phyloP scores from a whole-genome alignment of 108 stramenopile species.

The Skeletonema menzelii region DNA sequence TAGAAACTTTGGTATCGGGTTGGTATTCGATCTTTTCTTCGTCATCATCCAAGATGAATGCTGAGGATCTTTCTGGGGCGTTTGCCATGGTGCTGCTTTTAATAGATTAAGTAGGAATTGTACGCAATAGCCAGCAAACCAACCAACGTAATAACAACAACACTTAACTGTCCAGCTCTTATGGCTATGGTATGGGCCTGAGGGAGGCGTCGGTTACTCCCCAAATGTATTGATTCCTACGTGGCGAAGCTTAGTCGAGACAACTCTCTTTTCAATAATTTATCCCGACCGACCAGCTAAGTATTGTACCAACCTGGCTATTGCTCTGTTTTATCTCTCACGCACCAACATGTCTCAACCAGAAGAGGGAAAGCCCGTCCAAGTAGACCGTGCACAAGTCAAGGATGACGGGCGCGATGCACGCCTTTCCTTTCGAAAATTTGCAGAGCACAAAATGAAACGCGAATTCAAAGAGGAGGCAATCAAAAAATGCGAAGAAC shows the following conservation, averaged over 20 bases:
- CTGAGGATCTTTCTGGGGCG: slow-evolving; percentile 81
- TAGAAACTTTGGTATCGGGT: slow-evolving; percentile 89
- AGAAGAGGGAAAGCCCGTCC: slow-evolving; percentile 8
- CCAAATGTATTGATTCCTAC: too few relatives aligned
- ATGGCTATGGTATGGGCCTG: too few relatives aligned
- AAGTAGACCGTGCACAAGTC: slow-evolving; percentile 21
- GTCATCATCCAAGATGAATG: slow-evolving; percentile 84
- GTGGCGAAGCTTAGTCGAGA: too few relatives aligned
- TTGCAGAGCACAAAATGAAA: slow-evolving; percentile 85
- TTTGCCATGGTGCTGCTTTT: slow-evolving; percentile 29
- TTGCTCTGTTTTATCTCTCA: neutral
- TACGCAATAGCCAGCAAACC: too few relatives aligned
- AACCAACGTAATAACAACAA: too few relatives aligned
- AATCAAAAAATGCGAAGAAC: slow-evolving; percentile 70
- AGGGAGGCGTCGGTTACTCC: too few relatives aligned
- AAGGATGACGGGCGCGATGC: slow-evolving; percentile 56
- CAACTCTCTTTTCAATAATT: too few relatives aligned
- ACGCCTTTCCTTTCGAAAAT: slow-evolving; percentile 63
- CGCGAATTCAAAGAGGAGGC: slow-evolving; percentile 82
- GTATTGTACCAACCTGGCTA: too few relatives aligned
- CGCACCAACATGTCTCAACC: slow-evolving; percentile 10
- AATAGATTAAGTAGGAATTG: too few relatives aligned
- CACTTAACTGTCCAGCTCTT: too few relatives aligned
- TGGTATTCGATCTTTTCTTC: slow-evolving; percentile 83
- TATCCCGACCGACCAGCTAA: too few relatives aligned